Conservation (phyloP, 2,329 filamentous ascomycete species). For the Neonectria faginata region DNA sequence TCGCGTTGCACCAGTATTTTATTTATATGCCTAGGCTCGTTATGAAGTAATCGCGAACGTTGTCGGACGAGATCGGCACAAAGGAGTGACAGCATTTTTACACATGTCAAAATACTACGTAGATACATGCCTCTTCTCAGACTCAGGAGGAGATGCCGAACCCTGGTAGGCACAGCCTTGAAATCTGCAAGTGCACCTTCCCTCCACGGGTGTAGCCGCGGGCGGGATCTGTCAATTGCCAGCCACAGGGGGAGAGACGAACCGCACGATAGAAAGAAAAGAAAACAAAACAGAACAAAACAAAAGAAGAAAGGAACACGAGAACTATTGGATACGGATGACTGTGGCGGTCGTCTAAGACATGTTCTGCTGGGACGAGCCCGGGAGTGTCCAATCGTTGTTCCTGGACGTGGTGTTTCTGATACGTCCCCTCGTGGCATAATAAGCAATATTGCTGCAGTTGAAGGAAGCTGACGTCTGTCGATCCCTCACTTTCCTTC, state of each 20-base stretch:
- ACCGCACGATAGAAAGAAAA: background rate
- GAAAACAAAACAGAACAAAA: background rate
- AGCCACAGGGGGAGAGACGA: background rate
- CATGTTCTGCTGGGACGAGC: background rate
- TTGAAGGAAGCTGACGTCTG: background rate
- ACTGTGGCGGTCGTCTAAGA: background rate
- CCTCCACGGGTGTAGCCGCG: background rate
- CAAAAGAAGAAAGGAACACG: background rate
- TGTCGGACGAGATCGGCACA: background rate
- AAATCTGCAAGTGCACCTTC: background rate
- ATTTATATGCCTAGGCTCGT: background rate
- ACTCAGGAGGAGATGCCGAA: background rate
- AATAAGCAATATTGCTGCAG: background rate
- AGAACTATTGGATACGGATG: background rate
- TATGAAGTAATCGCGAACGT: background rate
- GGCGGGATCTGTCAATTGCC: background rate
- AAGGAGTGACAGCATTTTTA: background rate
- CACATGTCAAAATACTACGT: background rate
- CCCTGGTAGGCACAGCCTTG: background rate
- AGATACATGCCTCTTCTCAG: no score
- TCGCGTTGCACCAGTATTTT: background rate
- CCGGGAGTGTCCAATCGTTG: background rate
- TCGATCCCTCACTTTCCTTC: background rate
- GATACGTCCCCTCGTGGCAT: background rate
- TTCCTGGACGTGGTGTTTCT: background rate